Conservation (phyloP, 768 basidiomycete species). For the Pleurotus ostreatus region DNA sequence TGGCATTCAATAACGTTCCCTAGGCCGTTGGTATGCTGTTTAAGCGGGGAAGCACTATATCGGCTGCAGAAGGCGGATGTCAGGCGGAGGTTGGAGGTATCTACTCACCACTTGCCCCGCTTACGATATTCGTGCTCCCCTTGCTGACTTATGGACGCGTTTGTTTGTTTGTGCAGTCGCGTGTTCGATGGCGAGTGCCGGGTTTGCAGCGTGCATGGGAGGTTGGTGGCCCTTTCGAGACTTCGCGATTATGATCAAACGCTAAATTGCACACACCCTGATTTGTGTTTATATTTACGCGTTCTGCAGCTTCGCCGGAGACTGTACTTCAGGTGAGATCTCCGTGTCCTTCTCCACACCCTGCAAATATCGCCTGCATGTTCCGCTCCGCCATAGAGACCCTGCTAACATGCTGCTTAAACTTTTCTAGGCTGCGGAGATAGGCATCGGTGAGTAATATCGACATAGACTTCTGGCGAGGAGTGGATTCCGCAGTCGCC, state of each 20-base stretch:
- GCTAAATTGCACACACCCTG: too few relatives aligned
- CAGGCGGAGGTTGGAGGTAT: constrained; percentile 92
- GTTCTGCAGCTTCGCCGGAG: constrained; percentile 63
- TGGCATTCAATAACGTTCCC: constrained; percentile 10
- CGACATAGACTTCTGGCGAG: neutral
- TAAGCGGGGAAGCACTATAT: constrained; percentile 96
- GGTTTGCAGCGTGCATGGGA: constrained; percentile 93
- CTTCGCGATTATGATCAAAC: neutral
- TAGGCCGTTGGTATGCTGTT: constrained; percentile 93
- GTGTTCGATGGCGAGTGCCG: constrained; percentile 93
- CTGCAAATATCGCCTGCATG: neutral
- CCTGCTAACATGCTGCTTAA: too few relatives aligned
- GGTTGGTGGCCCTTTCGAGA: constrained; percentile 35
- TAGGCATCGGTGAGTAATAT: constrained; percentile 68
- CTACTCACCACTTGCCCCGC: constrained; percentile 10
- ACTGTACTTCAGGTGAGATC: constrained; percentile 66
- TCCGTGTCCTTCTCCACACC: neutral
- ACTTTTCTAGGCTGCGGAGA: constrained; percentile 67
- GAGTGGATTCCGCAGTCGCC: neutral
- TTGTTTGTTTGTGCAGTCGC: constrained; percentile 50
- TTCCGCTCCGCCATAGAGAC: too few relatives aligned
- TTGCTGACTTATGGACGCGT: neutral
- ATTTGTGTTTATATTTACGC: constrained; percentile 1
- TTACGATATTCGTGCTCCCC: neutral
- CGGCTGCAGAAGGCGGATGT: constrained; percentile 93